Evolutionary conservation across 83 land plant genomes (phyloP).

Genomic region (Picea abies): DNA sequence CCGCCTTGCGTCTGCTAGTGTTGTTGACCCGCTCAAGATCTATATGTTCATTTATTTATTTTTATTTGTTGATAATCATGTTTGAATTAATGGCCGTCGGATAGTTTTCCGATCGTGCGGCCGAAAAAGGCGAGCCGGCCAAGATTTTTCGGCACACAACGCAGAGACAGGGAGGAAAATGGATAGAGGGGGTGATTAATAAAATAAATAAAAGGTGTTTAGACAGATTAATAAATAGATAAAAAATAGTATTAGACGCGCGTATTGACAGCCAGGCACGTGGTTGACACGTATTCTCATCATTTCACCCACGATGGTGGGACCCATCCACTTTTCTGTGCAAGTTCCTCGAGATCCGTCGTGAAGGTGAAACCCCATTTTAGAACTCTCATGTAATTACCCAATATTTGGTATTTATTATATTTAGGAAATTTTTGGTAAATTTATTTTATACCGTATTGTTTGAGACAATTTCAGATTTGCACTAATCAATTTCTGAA

Average conservation of each 20-base stretch:
- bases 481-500: too few relatives aligned
- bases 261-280: neutral
- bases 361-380: too few relatives aligned
- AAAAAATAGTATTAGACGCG: neutral
- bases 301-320: neutral
- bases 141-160: neutral
- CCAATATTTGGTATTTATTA: too few relatives aligned
- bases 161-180: neutral
- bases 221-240: neutral
- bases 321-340: neutral
- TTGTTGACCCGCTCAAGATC: neutral
- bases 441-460: too few relatives aligned
- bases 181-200: neutral
- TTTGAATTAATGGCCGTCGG: neutral
- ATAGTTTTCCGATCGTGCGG: neutral
- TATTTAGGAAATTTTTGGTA: too few relatives aligned
- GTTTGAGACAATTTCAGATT: too few relatives aligned
- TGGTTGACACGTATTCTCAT: neutral
- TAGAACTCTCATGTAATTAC: too few relatives aligned
- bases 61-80: neutral
- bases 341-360: too few relatives aligned
- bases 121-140: neutral
- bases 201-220: neutral
- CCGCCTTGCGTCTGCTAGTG: neutral
- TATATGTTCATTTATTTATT: too few relatives aligned